phyloP scores from a whole-genome alignment of 768 basidiomycete genomes.

The Podaxis sp. region DNA sequence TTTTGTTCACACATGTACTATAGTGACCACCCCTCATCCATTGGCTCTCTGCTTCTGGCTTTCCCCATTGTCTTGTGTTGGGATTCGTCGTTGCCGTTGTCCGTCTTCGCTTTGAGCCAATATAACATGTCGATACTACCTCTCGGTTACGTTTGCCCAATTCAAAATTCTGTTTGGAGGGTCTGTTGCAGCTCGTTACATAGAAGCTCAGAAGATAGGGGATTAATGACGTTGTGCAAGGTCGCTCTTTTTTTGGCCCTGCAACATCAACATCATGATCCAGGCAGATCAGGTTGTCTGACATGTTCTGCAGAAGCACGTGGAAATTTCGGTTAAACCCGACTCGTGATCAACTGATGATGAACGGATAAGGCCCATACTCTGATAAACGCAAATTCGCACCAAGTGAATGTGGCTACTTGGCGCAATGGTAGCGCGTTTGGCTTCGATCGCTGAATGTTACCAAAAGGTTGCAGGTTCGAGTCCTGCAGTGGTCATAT shows the following conservation, averaged over 20 bases:
- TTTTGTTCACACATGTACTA: slow-evolving; percentile 13
- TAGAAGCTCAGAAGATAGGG: not conserved
- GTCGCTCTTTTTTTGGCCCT: too few species aligned
- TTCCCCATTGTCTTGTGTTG: slow-evolving; percentile 1
- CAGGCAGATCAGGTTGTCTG: too few species aligned
- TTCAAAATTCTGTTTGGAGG: not conserved
- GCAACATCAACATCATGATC: too few species aligned
- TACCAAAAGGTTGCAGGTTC: slow-evolving; percentile 97
- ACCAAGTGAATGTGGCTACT: slow-evolving; percentile 40
- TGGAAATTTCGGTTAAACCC: too few species aligned
- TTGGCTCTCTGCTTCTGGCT: not conserved
- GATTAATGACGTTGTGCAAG: too few species aligned
- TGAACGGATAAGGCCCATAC: too few species aligned
- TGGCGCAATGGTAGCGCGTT: slow-evolving; percentile 96
- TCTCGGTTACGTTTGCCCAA: not conserved
- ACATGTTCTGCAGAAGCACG: too few species aligned
- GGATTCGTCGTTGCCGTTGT: not conserved
- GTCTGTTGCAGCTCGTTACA: slow-evolving; percentile 2
- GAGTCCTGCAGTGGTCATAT: slow-evolving; percentile 89
- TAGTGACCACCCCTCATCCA: not conserved
- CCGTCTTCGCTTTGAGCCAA: not conserved
- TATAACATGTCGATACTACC: not conserved
- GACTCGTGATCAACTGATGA: too few species aligned
- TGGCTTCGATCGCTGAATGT: slow-evolving; percentile 69
- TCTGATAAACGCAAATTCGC: not conserved